These are phyloP conservation scores for Avena insularis DNA, from an alignment of 176 grass and related monocot species.

Conservation along the genomic window DNA sequence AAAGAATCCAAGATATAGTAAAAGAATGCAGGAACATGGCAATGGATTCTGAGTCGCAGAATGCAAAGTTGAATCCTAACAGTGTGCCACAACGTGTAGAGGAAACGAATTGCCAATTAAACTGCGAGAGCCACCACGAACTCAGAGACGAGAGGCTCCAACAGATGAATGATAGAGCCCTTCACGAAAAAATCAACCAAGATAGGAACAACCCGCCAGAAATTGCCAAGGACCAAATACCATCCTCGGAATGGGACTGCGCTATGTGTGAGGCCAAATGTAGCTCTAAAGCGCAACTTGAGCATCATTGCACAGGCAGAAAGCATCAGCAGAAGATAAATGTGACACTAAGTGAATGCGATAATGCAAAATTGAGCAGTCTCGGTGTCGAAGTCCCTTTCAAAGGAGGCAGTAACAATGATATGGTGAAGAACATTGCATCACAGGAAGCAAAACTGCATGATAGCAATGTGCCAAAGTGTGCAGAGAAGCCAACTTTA, in stretches of 20 bases:
- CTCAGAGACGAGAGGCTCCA: background rate
- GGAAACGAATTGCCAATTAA: background rate
- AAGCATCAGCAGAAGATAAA: constrained; percentile 16
- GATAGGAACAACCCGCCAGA: background rate
- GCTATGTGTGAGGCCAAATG: constrained; percentile 33
- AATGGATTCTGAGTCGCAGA: background rate
- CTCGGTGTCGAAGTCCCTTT: background rate
- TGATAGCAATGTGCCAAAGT: background rate
- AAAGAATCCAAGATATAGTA: background rate
- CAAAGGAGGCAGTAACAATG: constrained; percentile 11
- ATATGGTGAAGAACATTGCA: background rate
- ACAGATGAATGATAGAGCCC: background rate
- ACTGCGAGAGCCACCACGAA: background rate
- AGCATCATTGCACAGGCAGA: constrained; percentile 11
- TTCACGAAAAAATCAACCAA: constrained; percentile 12
- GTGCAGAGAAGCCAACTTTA: constrained; percentile 6
- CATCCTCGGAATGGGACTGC: constrained; percentile 13
- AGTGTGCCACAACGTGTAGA: background rate
- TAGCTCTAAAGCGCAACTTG: constrained; percentile 27
- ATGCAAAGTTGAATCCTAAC: background rate
- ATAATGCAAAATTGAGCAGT: background rate
- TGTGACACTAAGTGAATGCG: background rate
- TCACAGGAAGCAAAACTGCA: background rate
- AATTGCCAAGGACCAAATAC: background rate
- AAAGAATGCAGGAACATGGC: background rate